Evolutionary conservation across 1,284 basidiomycete species (phyloP).

Genomic region (Leccinum subspadiceum): DNA sequence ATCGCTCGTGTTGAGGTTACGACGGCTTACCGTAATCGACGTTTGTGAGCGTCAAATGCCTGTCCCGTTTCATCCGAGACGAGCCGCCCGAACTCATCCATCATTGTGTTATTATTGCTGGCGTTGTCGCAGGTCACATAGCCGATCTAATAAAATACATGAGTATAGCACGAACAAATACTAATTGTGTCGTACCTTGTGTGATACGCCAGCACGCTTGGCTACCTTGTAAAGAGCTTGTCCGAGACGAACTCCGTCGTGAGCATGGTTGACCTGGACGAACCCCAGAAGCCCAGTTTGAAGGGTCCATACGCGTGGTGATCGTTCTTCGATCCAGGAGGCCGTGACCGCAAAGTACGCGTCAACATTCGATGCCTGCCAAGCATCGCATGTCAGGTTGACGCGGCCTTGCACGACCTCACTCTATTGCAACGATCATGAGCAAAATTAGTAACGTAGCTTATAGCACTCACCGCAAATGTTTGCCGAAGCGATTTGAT

Average conservation of each 20-base stretch:
- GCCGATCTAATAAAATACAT: neutral
- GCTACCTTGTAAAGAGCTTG: slow-evolving; percentile 12
- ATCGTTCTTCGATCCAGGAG: slow-evolving; percentile 3
- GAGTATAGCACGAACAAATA: neutral
- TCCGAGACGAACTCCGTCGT: neutral
- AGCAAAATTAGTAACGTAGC: neutral
- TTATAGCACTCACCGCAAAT: neutral
- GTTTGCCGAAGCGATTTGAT: no score
- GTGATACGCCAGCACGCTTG: neutral
- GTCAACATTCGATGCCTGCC: slow-evolving; percentile 4
- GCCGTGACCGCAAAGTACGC: slow-evolving; percentile 6
- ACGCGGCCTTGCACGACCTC: neutral
- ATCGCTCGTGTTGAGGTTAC: neutral
- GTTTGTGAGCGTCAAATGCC: neutral
- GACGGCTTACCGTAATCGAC: neutral
- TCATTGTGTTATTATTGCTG: slow-evolving; percentile 4
- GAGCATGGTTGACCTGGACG: slow-evolving; percentile 3
- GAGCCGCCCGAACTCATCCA: neutral
- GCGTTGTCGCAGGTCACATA: slow-evolving; percentile 4
- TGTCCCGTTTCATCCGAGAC: neutral
- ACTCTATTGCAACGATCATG: neutral
- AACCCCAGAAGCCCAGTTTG: neutral
- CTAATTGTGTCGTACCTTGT: neutral
- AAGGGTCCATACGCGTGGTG: neutral
- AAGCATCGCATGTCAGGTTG: neutral